A percentile compares a stretch with the other conserved stretches of the same genome.
Evolutionary conservation across 2,329 filamentous ascomycete species (phyloP).

Genomic region (Penicillium nordicum): DNA sequence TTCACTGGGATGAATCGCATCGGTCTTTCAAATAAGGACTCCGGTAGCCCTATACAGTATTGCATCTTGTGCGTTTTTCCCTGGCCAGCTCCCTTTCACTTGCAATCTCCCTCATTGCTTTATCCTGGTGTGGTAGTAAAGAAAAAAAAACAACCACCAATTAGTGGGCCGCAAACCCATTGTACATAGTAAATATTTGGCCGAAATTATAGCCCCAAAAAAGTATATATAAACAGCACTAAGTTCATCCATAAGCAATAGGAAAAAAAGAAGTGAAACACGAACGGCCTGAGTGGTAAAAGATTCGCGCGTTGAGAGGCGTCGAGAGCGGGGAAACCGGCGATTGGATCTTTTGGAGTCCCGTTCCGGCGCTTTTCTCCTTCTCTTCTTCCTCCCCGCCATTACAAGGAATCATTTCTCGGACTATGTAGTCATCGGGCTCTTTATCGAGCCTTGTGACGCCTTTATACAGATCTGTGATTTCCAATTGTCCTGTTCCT

Average conservation of each 20-base stretch:
- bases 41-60: neutral
- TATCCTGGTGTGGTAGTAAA: neutral
- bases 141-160: neutral
- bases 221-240: neutral
- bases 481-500: constrained; percentile 29
- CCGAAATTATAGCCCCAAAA: neutral
- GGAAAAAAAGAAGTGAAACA: neutral
- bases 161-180: neutral
- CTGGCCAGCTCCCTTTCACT: neutral
- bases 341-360: constrained; percentile 32
- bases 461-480: constrained; percentile 25
- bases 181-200: neutral
- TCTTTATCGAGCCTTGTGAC: constrained; percentile 32
- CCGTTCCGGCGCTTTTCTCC: constrained; percentile 33
- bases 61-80: neutral
- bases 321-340: constrained; percentile 33
- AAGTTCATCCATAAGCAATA: neutral
- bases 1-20: neutral
- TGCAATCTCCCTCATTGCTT: neutral
- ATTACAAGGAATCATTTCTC: constrained; percentile 30
- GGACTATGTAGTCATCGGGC: constrained; percentile 42
- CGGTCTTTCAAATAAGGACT: neutral
- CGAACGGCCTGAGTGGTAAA: constrained; percentile 1
- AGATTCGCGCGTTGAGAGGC: constrained; percentile 22
- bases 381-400: constrained; percentile 31